A percentile compares a stretch with the other conserved stretches of the same genome.
Conservation (phyloP, 1,284 basidiomycete genomes). For the Rhodotorula sp. region DNA sequence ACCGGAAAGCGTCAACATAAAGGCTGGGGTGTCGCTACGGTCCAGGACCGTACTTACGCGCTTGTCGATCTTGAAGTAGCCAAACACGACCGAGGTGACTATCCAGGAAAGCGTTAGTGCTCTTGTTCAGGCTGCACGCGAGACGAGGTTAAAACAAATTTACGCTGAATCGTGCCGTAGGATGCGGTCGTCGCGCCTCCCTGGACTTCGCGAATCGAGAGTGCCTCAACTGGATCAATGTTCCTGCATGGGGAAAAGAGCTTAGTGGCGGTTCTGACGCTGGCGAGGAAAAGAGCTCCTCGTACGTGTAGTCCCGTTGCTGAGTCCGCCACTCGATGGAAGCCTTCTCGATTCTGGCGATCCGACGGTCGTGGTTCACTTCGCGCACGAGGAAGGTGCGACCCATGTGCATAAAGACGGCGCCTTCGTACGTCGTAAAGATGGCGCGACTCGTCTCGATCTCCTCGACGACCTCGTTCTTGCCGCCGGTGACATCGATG, state of each 20-base stretch:
- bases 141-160: not conserved
- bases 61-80: slow-evolving; percentile 47
- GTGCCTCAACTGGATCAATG: slow-evolving; percentile 72
- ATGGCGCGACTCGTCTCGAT: slow-evolving; percentile 80
- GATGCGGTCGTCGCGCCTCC: slow-evolving; percentile 61
- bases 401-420: slow-evolving; percentile 77
- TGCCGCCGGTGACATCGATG: slow-evolving; percentile 61
- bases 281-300: not conserved
- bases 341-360: slow-evolving; percentile 66
- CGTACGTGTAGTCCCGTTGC: slow-evolving; percentile 49
- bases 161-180: slow-evolving; percentile 69
- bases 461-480: slow-evolving; percentile 67
- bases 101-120: slow-evolving; percentile 2
- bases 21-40: too few relatives aligned
- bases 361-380: slow-evolving; percentile 73
- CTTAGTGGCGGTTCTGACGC: not conserved
- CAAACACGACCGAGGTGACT: slow-evolving; percentile 71
- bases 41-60: slow-evolving; percentile 39
- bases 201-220: slow-evolving; percentile 69
- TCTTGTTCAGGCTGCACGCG: not conserved
- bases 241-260: slow-evolving; percentile 55
- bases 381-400: slow-evolving; percentile 68
- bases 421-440: slow-evolving; percentile 68
- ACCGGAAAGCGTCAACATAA: too few relatives aligned
- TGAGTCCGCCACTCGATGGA: slow-evolving; percentile 82